Percentiles rank a stretch among this genome's conserved stretches.
Conservation (phyloP, 805 yeast species). For the Metschnikowia arizonensis region DNA sequence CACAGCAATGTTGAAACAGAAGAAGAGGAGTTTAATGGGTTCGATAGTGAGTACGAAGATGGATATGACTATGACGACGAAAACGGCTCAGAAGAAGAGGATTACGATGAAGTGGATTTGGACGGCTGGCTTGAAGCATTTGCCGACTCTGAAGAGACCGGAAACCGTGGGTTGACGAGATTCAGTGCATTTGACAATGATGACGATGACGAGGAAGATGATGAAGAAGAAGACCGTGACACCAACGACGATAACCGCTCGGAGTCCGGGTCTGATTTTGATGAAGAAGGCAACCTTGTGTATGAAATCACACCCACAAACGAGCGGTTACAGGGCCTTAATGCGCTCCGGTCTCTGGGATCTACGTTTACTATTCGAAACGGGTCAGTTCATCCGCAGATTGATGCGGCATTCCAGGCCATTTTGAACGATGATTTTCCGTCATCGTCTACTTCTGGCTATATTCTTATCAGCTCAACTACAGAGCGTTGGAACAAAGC, state of each 20-base stretch:
- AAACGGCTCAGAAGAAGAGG: slow-evolving; percentile 25
- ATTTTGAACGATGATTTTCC: slow-evolving; percentile 14
- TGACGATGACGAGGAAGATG: slow-evolving; percentile 17
- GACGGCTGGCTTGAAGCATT: slow-evolving; percentile 42
- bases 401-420: slow-evolving; percentile 25
- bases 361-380: slow-evolving; percentile 2
- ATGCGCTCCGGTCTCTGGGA: neutral
- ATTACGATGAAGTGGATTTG: slow-evolving; percentile 34
- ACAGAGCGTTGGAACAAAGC: slow-evolving; percentile 65
- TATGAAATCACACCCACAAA: neutral
- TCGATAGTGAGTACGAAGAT: slow-evolving; percentile 20
- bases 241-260: slow-evolving; percentile 18
- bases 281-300: neutral
- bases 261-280: slow-evolving; percentile 6
- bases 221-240: slow-evolving; percentile 13
- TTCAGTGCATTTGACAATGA: slow-evolving; percentile 14
- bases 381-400: slow-evolving; percentile 14
- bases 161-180: slow-evolving; percentile 6
- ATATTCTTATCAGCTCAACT: slow-evolving; percentile 44
- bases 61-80: slow-evolving; percentile 24
- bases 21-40: slow-evolving; percentile 23
- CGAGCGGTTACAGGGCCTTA: neutral
- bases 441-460: slow-evolving; percentile 11
- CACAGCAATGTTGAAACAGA: slow-evolving; percentile 32
- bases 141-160: slow-evolving; percentile 23